A percentile compares a stretch with the other conserved stretches of the same genome.
These are phyloP conservation scores for Solanum piurae DNA, from an alignment of 257 asterid genomes.

Conservation along the genomic window DNA sequence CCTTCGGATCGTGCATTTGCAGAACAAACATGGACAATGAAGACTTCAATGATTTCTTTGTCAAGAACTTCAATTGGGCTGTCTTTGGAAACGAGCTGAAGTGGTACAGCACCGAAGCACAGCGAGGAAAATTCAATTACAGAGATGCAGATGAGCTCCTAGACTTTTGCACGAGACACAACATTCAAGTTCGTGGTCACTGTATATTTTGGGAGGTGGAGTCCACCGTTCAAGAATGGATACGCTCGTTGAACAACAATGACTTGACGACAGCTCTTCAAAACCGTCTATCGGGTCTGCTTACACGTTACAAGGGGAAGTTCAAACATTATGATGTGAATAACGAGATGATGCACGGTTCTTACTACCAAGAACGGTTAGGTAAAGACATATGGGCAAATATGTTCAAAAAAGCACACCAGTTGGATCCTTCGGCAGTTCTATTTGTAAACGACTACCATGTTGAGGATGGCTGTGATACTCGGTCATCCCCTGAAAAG, in stretches of 20 bases:
- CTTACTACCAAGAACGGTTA: constrained; percentile 66
- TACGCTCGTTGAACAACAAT: constrained; percentile 34
- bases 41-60: constrained; percentile 62
- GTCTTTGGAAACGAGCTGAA: constrained; percentile 85
- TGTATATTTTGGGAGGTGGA: constrained; percentile 96
- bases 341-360: constrained; percentile 90
- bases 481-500: constrained; percentile 60
- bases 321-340: constrained; percentile 84
- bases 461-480: constrained; percentile 68
- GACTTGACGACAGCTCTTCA: constrained; percentile 56
- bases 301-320: constrained; percentile 75
- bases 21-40: constrained; percentile 69
- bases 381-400: constrained; percentile 47
- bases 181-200: constrained; percentile 76
- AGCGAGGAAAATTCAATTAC: constrained; percentile 63
- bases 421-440: constrained; percentile 52
- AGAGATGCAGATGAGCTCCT: constrained; percentile 71
- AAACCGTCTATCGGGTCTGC: constrained; percentile 47
- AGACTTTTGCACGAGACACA: constrained; percentile 32
- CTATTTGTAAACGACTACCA: constrained; percentile 83
- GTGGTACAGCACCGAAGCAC: constrained; percentile 94
- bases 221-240: constrained; percentile 59
- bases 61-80: constrained; percentile 80
- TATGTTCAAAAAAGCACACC: constrained; percentile 70
- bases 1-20: constrained; percentile 66